Conservation (phyloP, 352 stramenopile genomes). For the Saprolegnia parasitica region DNA sequence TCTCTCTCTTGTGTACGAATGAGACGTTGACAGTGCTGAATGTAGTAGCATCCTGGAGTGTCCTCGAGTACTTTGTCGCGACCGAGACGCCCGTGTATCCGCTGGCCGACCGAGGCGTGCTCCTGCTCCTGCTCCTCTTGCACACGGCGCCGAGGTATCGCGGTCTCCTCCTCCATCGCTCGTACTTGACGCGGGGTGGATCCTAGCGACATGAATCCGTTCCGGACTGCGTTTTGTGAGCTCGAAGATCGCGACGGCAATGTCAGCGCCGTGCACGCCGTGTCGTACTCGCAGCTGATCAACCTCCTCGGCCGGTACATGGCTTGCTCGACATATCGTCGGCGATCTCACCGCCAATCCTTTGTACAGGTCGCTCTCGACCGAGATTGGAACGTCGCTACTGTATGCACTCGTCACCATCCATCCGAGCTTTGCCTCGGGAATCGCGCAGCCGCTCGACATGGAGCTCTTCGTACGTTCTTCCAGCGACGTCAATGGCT, state of each 20-base stretch:
- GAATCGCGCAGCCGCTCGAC: slow-evolving; percentile 9
- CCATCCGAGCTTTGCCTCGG: slow-evolving; percentile 4
- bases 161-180: neutral
- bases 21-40: slow-evolving; percentile 44
- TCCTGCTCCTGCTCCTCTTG: slow-evolving; percentile 64
- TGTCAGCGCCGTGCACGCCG: slow-evolving; percentile 16
- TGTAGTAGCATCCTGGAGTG: neutral
- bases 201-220: slow-evolving; percentile 44
- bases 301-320: slow-evolving; percentile 45
- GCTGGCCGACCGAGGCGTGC: slow-evolving; percentile 56
- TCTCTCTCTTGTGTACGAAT: slow-evolving; percentile 57
- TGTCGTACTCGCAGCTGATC: slow-evolving; percentile 55
- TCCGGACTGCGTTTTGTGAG: slow-evolving; percentile 46
- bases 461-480: slow-evolving; percentile 11
- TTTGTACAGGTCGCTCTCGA: neutral
- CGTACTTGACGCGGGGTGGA: neutral
- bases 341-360: neutral
- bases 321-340: slow-evolving; percentile 34
- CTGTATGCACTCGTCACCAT: slow-evolving; percentile 55
- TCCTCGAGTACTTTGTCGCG: slow-evolving; percentile 48
- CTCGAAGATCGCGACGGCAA: slow-evolving; percentile 37
- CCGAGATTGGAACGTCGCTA: slow-evolving; percentile 59
- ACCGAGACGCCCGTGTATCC: slow-evolving; percentile 48
- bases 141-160: slow-evolving; percentile 48
- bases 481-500: slow-evolving; percentile 47